Evolutionary conservation across 2,329 filamentous ascomycete species (phyloP), one percentile per base, ranked within the genome.

Genomic region (Bipolaris gigantea): DNA sequence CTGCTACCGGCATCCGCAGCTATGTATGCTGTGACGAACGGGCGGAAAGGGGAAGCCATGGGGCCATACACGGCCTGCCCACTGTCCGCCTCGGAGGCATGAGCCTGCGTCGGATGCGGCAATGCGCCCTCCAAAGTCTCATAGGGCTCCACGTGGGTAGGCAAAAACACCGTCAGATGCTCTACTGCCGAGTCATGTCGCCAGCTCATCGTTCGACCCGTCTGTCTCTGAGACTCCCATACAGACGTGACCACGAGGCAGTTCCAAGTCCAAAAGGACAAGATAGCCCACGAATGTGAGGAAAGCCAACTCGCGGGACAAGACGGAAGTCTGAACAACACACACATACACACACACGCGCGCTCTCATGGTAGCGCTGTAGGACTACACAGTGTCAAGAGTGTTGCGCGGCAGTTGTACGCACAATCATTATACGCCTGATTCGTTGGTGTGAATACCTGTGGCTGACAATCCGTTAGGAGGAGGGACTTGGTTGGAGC

Each of bases 391-490:
- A 43, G 5, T 18, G 40, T 43, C 15, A 23, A 33, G 21, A 11
- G 42, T 50, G 40, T 56, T 50, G 42, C 53, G 36, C 50, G 33
- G 42, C 41, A 45, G 33, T 55, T 30, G 18, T 45, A 33, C 30
- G 33, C 34, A 15, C 33, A 25, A 32, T 53, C 45, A 60, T 53
- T 62, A 61, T 51, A 53, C 49, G 50, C 48, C 55, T 55, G 60
- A 54, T 55, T 61, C 60, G 47, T 55, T 54, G 46, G 64, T 66
- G 35, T 63, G 60, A 32, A 62, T 62, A 30, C 58, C 63, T 10
- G 66, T 63, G 42, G 59, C 62, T 36, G 65, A 62, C 35, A 64
- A 62, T 33, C 59, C 59, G 34, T 56, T 63, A 34, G 62, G 53
- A 30, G 50, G 51, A 16, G 41, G 48, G 39, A 56, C 40, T 25